Evolutionary conservation across 805 yeast genomes (phyloP).

Genomic region (Kazachstania africana): DNA sequence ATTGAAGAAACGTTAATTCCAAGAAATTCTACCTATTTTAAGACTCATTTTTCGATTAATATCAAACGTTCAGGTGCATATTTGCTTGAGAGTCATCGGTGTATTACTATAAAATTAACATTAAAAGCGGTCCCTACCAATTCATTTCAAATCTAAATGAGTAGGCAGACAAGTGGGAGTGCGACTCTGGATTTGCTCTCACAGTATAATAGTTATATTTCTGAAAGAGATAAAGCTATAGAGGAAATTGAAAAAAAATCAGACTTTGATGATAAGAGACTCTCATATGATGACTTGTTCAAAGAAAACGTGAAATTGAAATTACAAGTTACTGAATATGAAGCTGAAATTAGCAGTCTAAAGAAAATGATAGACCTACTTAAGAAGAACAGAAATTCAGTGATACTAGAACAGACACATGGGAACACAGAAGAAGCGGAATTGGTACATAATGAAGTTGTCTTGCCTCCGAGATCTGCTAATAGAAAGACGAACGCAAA

Average conservation of each 20-base stretch:
- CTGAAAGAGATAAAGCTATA: constrained; percentile 18
- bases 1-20: too few relatives aligned
- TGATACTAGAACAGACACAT: constrained; percentile 3
- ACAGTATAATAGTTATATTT: constrained; percentile 21
- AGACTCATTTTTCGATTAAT: too few relatives aligned
- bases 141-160: too few relatives aligned
- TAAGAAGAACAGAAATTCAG: constrained; percentile 5
- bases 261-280: constrained; percentile 7
- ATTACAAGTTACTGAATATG: constrained; percentile 16
- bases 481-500: constrained; percentile 22
- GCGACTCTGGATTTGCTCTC: constrained; percentile 19
- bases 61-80: too few relatives aligned
- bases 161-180: too few relatives aligned
- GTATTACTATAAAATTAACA: too few relatives aligned
- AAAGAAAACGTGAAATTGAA: constrained; percentile 22
- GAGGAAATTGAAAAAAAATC: constrained; percentile 18
- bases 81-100: too few relatives aligned
- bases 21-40: too few relatives aligned
- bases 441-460: constrained; percentile 6
- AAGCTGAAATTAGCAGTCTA: constrained; percentile 15
- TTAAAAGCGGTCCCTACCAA: too few relatives aligned
- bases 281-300: constrained; percentile 20
- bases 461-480: constrained; percentile 31
- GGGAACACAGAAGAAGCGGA: background rate
- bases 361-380: constrained; percentile 6